Conservation (phyloP, 2,329 filamentous ascomycete species). For the Curvularia verruculosa region DNA sequence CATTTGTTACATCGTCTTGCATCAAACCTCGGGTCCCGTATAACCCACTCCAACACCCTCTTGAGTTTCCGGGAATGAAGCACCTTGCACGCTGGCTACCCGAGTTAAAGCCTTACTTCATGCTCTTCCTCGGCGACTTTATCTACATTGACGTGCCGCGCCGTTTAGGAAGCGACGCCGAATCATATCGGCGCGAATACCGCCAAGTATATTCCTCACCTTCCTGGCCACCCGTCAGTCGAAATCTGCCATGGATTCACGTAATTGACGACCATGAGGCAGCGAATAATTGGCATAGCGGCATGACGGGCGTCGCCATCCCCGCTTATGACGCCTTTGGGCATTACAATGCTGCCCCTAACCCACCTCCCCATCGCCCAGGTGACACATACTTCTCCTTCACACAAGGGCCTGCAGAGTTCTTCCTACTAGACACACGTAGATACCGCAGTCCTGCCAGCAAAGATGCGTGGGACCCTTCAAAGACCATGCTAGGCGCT, state of each 20-base stretch:
- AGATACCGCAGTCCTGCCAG: constrained; percentile 78
- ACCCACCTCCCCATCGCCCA: constrained; percentile 72
- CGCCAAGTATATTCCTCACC: constrained; percentile 94
- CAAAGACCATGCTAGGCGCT: constrained; percentile 86
- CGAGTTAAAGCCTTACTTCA: constrained; percentile 72
- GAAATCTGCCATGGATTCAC: constrained; percentile 94
- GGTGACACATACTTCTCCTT: constrained; percentile 88
- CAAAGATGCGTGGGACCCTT: constrained; percentile 63
- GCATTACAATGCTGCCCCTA: constrained; percentile 82
- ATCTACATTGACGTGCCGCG: constrained; percentile 90
- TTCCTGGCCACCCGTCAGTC: constrained; percentile 78
- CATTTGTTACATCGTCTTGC: constrained; percentile 90
- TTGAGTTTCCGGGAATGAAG: constrained; percentile 80
- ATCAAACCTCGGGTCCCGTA: constrained; percentile 93
- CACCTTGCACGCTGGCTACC: constrained; percentile 76
- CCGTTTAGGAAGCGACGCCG: constrained; percentile 71
- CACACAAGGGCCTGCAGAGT: constrained; percentile 84
- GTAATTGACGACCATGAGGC: constrained; percentile 91
- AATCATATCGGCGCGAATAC: constrained; percentile 89
- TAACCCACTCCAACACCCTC: constrained; percentile 78
- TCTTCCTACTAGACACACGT: constrained; percentile 93
- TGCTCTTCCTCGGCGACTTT: constrained; percentile 80
- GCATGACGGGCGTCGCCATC: constrained; percentile 78
- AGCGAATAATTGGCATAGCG: constrained; percentile 68
- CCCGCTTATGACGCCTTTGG: constrained; percentile 83